A percentile compares a stretch with the other conserved stretches of the same genome.
These are phyloP conservation scores for Candida ficus DNA, from an alignment of 805 yeast genomes.

Conservation along the genomic window DNA sequence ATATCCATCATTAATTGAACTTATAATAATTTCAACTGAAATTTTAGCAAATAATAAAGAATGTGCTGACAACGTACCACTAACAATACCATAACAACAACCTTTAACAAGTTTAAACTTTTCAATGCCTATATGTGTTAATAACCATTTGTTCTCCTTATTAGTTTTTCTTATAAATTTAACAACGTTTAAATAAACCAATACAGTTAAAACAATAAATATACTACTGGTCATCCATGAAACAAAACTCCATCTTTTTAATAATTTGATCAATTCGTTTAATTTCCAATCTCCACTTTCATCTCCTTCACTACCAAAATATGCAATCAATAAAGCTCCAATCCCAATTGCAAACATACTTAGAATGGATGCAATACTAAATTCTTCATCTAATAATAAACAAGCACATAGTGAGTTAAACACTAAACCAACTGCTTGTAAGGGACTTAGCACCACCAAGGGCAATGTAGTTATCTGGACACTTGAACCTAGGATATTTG, in stretches of 20 bases:
- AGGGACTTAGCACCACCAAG: slow-evolving; percentile 69
- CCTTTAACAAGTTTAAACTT: slow-evolving; percentile 43
- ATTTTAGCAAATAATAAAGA: slow-evolving; percentile 83
- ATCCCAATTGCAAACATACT: slow-evolving; percentile 67
- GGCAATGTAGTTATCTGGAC: slow-evolving; percentile 85
- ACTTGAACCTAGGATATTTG: slow-evolving; percentile 76
- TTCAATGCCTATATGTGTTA: not conserved
- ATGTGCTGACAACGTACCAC: slow-evolving; percentile 82
- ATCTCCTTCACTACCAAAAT: slow-evolving; percentile 56
- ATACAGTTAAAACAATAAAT: slow-evolving; percentile 24
- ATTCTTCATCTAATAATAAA: slow-evolving; percentile 60
- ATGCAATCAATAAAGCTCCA: slow-evolving; percentile 78
- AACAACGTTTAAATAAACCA: slow-evolving; percentile 26
- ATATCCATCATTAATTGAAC: slow-evolving; percentile 28
- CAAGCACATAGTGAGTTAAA: slow-evolving; percentile 76
- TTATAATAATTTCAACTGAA: slow-evolving; percentile 61
- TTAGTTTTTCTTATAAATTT: slow-evolving; percentile 5
- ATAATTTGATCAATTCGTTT: slow-evolving; percentile 39
- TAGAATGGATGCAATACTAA: slow-evolving; percentile 47
- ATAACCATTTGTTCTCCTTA: not conserved
- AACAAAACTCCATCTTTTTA: slow-evolving; percentile 43
- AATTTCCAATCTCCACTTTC: slow-evolving; percentile 42
- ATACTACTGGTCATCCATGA: slow-evolving; percentile 46
- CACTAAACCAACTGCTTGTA: slow-evolving; percentile 84
- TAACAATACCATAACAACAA: slow-evolving; percentile 54